Conservation (phyloP, 331 rosid species). For the Quercus lobata region DNA sequence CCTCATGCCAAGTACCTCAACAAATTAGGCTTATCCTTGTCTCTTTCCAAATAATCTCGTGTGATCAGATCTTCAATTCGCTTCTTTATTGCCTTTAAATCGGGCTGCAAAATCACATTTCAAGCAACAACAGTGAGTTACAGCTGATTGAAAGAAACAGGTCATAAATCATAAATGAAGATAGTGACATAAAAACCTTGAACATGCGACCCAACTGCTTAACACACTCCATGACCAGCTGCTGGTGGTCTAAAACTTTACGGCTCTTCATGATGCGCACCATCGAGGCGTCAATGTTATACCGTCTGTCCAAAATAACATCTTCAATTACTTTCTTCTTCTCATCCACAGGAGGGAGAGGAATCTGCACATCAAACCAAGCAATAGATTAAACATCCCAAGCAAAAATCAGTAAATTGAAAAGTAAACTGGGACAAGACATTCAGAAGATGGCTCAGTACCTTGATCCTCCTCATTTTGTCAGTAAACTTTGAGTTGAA, state of each 20-base stretch:
- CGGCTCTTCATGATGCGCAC: slow-evolving; percentile 99
- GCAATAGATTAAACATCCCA: neutral
- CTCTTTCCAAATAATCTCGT: slow-evolving; percentile 93
- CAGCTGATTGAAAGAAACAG: neutral
- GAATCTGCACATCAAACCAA: slow-evolving; percentile 35
- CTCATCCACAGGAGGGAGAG: slow-evolving; percentile 38
- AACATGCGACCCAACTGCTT: slow-evolving; percentile 99
- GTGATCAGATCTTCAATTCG: slow-evolving; percentile 95
- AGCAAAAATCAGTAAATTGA: neutral
- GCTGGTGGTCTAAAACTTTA: slow-evolving; percentile 88
- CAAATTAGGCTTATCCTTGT: slow-evolving; percentile 70
- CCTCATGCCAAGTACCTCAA: slow-evolving; percentile 63
- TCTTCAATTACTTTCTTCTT: slow-evolving; percentile 72
- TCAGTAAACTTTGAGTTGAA: slow-evolving; percentile 88
- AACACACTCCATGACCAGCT: slow-evolving; percentile 89
- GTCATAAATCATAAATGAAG: neutral
- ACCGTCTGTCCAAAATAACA: slow-evolving; percentile 83
- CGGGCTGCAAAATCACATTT: slow-evolving; percentile 53
- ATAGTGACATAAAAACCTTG: slow-evolving; percentile 38
- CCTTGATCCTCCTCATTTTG: slow-evolving; percentile 99
- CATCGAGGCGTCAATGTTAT: slow-evolving; percentile 94
- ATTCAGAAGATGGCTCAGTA: slow-evolving; percentile 12
- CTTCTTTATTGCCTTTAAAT: slow-evolving; percentile 92
- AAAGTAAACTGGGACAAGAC: neutral
- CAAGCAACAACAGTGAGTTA: neutral